Evolutionary conservation across 2,329 filamentous ascomycete species (phyloP), one percentile per base, ranked within the genome.

Genomic region (Pestalotiopsis sp.): DNA sequence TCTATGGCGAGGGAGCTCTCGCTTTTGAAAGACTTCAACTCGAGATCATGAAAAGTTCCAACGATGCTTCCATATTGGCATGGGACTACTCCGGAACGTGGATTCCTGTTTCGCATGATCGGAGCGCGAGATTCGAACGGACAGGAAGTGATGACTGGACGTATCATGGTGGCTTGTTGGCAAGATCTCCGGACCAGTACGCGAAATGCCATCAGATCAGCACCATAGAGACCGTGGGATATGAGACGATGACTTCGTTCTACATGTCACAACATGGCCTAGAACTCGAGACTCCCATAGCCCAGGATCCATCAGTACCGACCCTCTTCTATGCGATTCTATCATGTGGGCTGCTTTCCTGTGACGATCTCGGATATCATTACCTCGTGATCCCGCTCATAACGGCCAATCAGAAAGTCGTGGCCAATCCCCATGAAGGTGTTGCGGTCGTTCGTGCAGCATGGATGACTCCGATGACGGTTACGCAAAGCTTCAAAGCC

Each of bases 1-100:
- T 64, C n/a, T 64, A 64, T 17, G 61, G 61, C n/a, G 61, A 64
- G n/a, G 38, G 61, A 39, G 11, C 20, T 17, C 31, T 27, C 7
- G 61, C 61, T 25, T 64, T 64, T n/a, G 17, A 12, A 4, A 9
- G 61, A 11, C 38, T 64, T 14, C 61, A 64, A 36, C 27, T 39
- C n/a, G 61, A 39, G n/a, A 64, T 64, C n/a, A 64, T 64, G 13
- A 23, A 45, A 23, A 12, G n/a, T n/a, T 41, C 61, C 7, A 38
- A 41, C 61, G 61, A 64, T 27, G 14, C 20, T n/a, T 41, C 31
- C 31, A 27, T 64, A 6, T 64, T 64, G 9, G 61, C 61, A 13
- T 64, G 61, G 61, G 25, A 27, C 57, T 60, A 14, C n/a, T 60
- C n/a, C 12, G 57, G 57, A 13, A 60, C 45, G 45, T 52, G 45